These are phyloP conservation scores for Pythium oligandrum DNA, from an alignment of 352 stramenopile species.

Conservation along the genomic window DNA sequence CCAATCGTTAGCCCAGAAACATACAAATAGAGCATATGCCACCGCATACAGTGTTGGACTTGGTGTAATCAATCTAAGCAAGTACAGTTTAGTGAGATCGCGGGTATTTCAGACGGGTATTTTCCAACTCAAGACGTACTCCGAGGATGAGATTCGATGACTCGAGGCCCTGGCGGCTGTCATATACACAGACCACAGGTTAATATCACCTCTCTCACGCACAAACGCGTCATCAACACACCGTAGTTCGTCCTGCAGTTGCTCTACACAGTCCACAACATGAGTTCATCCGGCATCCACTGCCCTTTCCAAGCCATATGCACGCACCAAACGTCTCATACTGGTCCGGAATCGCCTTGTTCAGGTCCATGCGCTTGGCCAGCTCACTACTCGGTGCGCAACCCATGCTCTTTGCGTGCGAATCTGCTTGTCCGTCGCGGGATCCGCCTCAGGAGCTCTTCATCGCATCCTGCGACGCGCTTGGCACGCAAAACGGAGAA, in stretches of 20 bases:
- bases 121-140: slow-evolving; percentile 22
- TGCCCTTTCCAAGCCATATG: neutral
- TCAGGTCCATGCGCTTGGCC: slow-evolving; percentile 14
- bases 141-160: slow-evolving; percentile 69
- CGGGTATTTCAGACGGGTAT: neutral
- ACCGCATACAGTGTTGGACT: slow-evolving; percentile 55
- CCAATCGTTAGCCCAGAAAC: neutral
- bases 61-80: slow-evolving; percentile 67
- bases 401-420: neutral
- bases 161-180: slow-evolving; percentile 49
- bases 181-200: neutral
- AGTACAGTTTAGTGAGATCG: neutral
- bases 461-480: too few species aligned
- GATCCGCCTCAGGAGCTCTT: too few species aligned
- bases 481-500: too few species aligned
- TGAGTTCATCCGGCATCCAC: neutral
- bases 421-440: too few species aligned
- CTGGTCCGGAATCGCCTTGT: slow-evolving; percentile 45
- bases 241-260: slow-evolving; percentile 45
- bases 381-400: neutral
- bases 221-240: slow-evolving; percentile 1
- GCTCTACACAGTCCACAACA: neutral
- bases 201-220: neutral
- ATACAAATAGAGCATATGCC: neutral
- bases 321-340: slow-evolving; percentile 57